Evolutionary conservation across 1,139 yeast species (phyloP), one percentile per base, ranked within the genome.

Genomic region (Lodderomyces jiufengensis): DNA sequence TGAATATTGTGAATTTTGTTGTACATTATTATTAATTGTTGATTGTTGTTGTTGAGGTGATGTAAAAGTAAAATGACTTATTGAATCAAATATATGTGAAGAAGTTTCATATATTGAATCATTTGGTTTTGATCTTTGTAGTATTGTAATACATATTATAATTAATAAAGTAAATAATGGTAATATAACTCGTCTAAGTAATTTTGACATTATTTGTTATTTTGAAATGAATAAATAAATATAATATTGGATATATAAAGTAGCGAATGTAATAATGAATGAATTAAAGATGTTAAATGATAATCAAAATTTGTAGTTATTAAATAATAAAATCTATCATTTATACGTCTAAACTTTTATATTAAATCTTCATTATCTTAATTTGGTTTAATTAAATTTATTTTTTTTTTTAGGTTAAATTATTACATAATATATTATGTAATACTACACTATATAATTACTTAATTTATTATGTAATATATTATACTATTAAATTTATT

Each of bases 51-150:
- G 22, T 14, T 8, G 32, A 13, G 36, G 36, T 3, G 36, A 15
- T 20, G 39, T 16, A 21, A 44, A 44, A 20, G 49, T 34, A 18
- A 48, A 40, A 33, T 52, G 57, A 25, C 53, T 42, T 25, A 54
- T 34, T 2, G 54, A 45, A 36, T 52, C 57, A 30, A 56, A 41
- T 12, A 59, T 35, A n/a, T 50, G 46, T 20, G 43, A 31, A 5
- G 50, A 43, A 12, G 43, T 35, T 29, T 38, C 28, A 31, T 39
- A 44, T 21, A 40, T 29, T 12, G 38, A 35, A 9, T 37, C 40
- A 12, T 39, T 31, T 9, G 34, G 28, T 33, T 27, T 30, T n/a
- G 34, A 15, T 21, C 40, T 33, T 31, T 37, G 39, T 23, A 45
- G 14, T 10, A 44, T 18, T 5, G 35, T 29, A 5, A 45, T 24